Base-by-base conservation (phyloP, 106 monocot species). In the Amphibolis antarctica region DNA sequence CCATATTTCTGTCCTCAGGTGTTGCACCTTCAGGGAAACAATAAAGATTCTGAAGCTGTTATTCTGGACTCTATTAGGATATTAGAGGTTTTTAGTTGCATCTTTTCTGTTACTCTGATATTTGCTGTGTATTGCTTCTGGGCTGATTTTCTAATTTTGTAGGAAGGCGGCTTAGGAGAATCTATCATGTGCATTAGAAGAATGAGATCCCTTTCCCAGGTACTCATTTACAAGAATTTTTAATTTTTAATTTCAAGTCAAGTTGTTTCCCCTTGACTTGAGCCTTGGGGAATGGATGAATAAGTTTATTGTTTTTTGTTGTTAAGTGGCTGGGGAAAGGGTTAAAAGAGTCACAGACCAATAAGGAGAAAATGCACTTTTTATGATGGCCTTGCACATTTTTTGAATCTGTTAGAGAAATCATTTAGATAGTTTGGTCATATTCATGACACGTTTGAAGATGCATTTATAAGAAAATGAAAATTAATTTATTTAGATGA, bases 141-240 rank as follows among this genome's bases (percentile, higher is more conserved):
- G 9, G 20, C 2, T n/a, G 21, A 13, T 29, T 53, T 66, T 14
- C 24, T 46, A 46, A 18, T 55, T 62, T 71, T 49, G 24, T 74
- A 96, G 94, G 96, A 96, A 68, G 69, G 66, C 76, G 96, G 90
- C 10, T 73, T 84, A 45, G 96, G 84, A 42, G 84, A 90, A 67
- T 84, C 96, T 42, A 47, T 53, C 28, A 80, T 69, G 48, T 96
- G 83, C 46, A 25, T 84, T 29, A 73, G 78, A 45, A 89, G 90
- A 70, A 82, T 90, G 90, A 80, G 66, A 54, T 84, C 76, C 63
- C 90, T 96, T 62, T 66, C 84, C 15, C 83, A 86, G 75, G 94
- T 96, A 27, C 28, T 25, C 25, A 28, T 56, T 14, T 24, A 5
- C 1, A 4, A 9, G 9, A 42, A 31, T 28, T 42, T 42, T 1